Base-by-base conservation (phyloP, 2,329 filamentous ascomycete genomes). In the Colletotrichum salicis region DNA sequence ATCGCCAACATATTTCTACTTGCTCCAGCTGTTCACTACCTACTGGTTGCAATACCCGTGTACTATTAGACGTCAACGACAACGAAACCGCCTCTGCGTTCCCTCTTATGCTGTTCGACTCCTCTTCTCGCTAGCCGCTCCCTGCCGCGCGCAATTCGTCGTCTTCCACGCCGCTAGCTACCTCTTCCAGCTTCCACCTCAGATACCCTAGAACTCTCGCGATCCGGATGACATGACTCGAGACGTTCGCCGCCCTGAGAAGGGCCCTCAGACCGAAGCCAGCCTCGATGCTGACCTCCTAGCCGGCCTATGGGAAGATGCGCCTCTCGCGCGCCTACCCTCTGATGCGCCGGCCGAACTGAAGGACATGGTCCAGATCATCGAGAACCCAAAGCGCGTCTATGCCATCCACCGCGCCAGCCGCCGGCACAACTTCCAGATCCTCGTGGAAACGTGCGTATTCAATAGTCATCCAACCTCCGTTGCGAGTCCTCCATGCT, bases 381-480 rank as follows among this genome's bases (percentile, higher is more conserved):
- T 92, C 65, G 88, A 91, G 62, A 90, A 91, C 73, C 90, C 90
- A 3, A 87, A 85, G 73, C 85, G 86, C 66, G 85, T 91, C 57
- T 92, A 91, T 75, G 86, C 87, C 41, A 86, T 92, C 24, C 87
- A 92, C 77, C 85, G 85, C 62, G 89, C 90, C 35, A 87, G 84
- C 74, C 87, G 90, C 41, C 88, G 90, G 5, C 89, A 91, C 76
- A 85, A 88, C 74, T 90, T 92, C 73, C 92, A 94, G 78, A 82
- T 88, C 4, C 81, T 94, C 19, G 89, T 94, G 15, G 90, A 93
- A 77, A 90, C 87, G 91, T 93, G 79, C 75, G 87, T 80, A 33
- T 31, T 33, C 41, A 27, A 12, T 65, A 51, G 59, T 77, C 61
- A 60, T 71, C 73, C n/a, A 19, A 51, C 63, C 59, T 66, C 24